Evolutionary conservation across 2,329 filamentous ascomycete genomes (phyloP).

Genomic region (Alternaria sp.): DNA sequence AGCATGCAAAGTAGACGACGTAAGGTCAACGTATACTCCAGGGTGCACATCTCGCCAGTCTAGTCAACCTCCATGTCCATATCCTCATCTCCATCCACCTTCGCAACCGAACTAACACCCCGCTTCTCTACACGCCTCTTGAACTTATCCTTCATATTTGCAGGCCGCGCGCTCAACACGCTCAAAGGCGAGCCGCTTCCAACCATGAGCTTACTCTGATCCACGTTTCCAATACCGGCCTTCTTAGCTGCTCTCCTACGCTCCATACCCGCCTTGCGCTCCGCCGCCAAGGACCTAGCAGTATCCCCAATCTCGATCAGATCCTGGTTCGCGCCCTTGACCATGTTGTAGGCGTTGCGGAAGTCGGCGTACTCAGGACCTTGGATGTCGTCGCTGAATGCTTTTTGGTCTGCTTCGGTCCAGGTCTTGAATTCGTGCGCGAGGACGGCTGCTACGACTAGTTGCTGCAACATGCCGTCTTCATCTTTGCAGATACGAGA

Average conservation of each 20-base stretch:
- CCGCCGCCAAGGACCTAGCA: background rate
- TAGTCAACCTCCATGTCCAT: conserved; percentile 10
- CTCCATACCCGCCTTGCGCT: background rate
- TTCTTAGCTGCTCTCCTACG: background rate
- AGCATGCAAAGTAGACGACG: background rate
- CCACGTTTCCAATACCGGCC: background rate
- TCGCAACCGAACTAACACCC: background rate
- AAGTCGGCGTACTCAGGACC: conserved; percentile 1
- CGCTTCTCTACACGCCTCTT: background rate
- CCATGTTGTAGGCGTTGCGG: background rate
- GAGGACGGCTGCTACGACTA: background rate
- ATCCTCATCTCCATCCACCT: background rate
- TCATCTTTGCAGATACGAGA: conserved; percentile 7
- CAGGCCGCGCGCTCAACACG: background rate
- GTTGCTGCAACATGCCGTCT: conserved; percentile 4
- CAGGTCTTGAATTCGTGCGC: background rate
- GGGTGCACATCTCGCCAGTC: background rate
- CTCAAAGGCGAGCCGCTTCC: background rate
- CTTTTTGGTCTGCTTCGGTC: background rate
- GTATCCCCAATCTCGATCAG: background rate
- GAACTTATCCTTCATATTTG: background rate
- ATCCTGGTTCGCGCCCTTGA: background rate
- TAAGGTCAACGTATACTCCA: background rate
- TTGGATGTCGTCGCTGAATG: background rate
- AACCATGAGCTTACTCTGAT: background rate